Percentiles rank a stretch among this genome's conserved stretches.
Conservation (phyloP, 75 land plant species). For the Ceratopteris richardii region DNA sequence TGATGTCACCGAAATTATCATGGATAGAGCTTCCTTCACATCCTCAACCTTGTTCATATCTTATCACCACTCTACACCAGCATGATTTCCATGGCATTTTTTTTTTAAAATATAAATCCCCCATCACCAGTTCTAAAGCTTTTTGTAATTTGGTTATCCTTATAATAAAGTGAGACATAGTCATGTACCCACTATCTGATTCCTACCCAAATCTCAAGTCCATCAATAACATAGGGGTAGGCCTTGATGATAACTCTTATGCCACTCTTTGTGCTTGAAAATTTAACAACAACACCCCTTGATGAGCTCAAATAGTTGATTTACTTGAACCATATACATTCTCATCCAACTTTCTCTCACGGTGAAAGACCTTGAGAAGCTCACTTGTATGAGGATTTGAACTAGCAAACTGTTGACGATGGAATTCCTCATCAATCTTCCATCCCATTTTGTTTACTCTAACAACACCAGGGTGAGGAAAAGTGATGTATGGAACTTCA, state of each 20-base stretch:
- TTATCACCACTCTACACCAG: slow-evolving; percentile 37
- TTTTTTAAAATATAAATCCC: slow-evolving; percentile 32
- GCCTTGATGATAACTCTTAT: slow-evolving; percentile 44
- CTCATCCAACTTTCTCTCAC: slow-evolving; percentile 43
- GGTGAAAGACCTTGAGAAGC: slow-evolving; percentile 31
- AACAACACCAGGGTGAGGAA: not conserved
- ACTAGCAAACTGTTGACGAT: slow-evolving; percentile 30
- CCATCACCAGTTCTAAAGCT: slow-evolving; percentile 47
- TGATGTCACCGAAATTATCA: slow-evolving; percentile 34
- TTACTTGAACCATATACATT: slow-evolving; percentile 37
- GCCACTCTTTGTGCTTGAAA: slow-evolving; percentile 18
- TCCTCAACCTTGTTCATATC: slow-evolving; percentile 20
- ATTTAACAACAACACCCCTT: slow-evolving; percentile 28
- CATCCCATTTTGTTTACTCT: slow-evolving; percentile 15
- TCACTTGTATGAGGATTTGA: slow-evolving; percentile 22
- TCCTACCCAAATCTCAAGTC: slow-evolving; percentile 38
- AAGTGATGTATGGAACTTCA: slow-evolving; percentile 2
- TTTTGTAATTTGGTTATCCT: slow-evolving; percentile 23
- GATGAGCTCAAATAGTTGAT: slow-evolving; percentile 33
- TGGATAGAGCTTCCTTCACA: slow-evolving; percentile 26
- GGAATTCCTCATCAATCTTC: slow-evolving; percentile 29
- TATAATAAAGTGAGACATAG: slow-evolving; percentile 39
- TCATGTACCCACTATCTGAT: slow-evolving; percentile 31
- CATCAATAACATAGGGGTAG: slow-evolving; percentile 52
- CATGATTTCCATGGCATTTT: slow-evolving; percentile 38